Evolutionary conservation across 2,329 filamentous ascomycete species (phyloP).

Genomic region (Talaromyces amestolkiae): DNA sequence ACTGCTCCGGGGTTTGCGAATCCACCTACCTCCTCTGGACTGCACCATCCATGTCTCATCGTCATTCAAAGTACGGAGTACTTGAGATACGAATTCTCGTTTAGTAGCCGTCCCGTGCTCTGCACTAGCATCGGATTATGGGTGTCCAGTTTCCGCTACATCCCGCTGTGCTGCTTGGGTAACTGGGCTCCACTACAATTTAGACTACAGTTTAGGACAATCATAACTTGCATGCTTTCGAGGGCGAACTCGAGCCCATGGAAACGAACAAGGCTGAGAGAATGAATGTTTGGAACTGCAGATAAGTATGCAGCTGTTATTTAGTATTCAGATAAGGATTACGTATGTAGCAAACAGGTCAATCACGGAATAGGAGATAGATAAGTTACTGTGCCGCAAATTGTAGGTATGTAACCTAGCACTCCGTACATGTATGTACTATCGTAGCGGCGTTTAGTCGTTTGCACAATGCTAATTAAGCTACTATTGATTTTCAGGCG

Average conservation of each 20-base stretch:
- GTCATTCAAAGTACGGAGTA: neutral
- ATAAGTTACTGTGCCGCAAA: neutral
- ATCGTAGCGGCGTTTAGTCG: neutral
- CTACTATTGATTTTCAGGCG: neutral
- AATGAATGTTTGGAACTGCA: neutral
- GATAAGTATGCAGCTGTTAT: neutral
- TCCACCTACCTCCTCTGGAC: neutral
- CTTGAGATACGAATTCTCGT: neutral
- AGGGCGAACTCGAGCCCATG: neutral
- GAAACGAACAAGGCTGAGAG: neutral
- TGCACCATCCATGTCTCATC: neutral
- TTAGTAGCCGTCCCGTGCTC: neutral
- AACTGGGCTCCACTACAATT: neutral
- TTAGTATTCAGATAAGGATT: neutral
- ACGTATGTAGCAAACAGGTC: neutral
- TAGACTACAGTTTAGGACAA: too few species aligned
- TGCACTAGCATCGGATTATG: neutral
- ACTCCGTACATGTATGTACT: neutral
- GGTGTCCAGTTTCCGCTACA: neutral
- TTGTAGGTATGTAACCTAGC: neutral
- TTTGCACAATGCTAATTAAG: neutral
- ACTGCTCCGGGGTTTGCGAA: neutral
- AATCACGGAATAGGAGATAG: neutral
- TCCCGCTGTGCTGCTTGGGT: neutral
- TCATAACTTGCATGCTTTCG: neutral